Percentiles rank a stretch among this genome's conserved stretches.
These are phyloP conservation scores for Buddleja alternifolia DNA, from an alignment of 257 asterid species.

Conservation along the genomic window DNA sequence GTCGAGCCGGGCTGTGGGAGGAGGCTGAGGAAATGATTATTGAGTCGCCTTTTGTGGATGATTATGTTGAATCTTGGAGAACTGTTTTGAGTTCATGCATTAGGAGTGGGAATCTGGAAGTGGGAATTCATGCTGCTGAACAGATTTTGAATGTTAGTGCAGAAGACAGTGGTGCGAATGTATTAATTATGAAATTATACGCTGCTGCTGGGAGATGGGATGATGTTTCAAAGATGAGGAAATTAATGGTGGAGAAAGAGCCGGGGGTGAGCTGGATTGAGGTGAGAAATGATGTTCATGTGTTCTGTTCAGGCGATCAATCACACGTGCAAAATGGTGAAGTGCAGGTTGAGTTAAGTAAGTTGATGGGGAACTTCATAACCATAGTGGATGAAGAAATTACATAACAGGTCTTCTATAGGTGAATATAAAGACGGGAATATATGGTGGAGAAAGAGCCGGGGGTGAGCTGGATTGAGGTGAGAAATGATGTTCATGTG, in stretches of 20 bases:
- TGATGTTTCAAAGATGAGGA: slow-evolving; percentile 52
- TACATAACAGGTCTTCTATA: background rate
- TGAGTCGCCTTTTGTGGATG: slow-evolving; percentile 56
- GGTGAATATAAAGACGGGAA: background rate
- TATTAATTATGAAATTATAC: slow-evolving; percentile 58
- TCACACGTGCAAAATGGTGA: slow-evolving; percentile 43
- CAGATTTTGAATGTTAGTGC: slow-evolving; percentile 43
- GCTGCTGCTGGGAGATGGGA: slow-evolving; percentile 74
- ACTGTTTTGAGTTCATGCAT: slow-evolving; percentile 63
- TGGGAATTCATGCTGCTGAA: slow-evolving; percentile 63
- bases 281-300: slow-evolving; percentile 41
- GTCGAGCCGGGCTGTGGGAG: slow-evolving; percentile 71
- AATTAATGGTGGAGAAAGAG: slow-evolving; percentile 47
- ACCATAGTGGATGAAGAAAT: slow-evolving; percentile 31
- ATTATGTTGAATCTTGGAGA: slow-evolving; percentile 65
- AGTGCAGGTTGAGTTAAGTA: slow-evolving; percentile 42
- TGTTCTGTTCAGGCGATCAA: slow-evolving; percentile 63
- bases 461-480: slow-evolving; percentile 81
- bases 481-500: slow-evolving; percentile 40
- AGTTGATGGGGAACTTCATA: slow-evolving; percentile 44
- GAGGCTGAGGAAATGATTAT: slow-evolving; percentile 69
- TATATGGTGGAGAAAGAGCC: slow-evolving; percentile 56
- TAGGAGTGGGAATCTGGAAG: slow-evolving; percentile 43
- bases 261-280: slow-evolving; percentile 87
- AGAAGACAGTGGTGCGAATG: slow-evolving; percentile 60